Conservation (phyloP, 2,329 filamentous ascomycete species). For the Orbilia blumenaviensis region DNA sequence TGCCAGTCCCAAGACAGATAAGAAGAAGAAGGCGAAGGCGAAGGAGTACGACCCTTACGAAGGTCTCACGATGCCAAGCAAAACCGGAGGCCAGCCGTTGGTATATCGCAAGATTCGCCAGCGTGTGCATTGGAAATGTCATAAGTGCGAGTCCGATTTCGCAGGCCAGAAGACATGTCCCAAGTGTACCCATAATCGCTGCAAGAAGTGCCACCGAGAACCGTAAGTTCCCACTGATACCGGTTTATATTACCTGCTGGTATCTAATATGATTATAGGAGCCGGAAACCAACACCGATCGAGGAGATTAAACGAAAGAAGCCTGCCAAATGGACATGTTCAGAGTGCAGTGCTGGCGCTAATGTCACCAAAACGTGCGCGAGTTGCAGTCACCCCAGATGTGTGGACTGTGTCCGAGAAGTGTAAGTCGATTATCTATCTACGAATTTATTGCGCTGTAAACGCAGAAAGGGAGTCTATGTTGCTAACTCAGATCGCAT, state of each 20-base stretch:
- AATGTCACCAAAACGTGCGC: constrained; percentile 33
- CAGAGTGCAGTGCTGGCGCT: constrained; percentile 20
- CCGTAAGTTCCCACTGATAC: constrained; percentile 73
- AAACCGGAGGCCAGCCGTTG: constrained; percentile 74
- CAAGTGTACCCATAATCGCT: constrained; percentile 76
- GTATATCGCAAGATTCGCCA: constrained; percentile 77
- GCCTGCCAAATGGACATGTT: constrained; percentile 48
- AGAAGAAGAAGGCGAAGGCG: constrained; percentile 66
- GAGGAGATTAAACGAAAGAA: constrained; percentile 38
- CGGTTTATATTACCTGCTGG: no score
- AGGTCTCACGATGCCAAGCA: constrained; percentile 70
- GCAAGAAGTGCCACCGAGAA: constrained; percentile 81
- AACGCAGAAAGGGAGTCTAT: no score
- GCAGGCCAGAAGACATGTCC: constrained; percentile 71
- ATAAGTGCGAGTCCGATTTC: constrained; percentile 75
- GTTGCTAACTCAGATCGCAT: neutral
- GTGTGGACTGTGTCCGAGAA: constrained; percentile 42
- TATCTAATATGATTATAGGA: constrained; percentile 13
- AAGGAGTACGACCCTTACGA: constrained; percentile 56
- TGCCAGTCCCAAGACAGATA: constrained; percentile 62
- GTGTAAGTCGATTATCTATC: constrained; percentile 8
- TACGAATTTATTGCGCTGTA: no score
- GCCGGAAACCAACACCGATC: constrained; percentile 28
- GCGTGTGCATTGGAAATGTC: constrained; percentile 78
- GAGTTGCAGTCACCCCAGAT: constrained; percentile 38